These are phyloP conservation scores for Phytophthora cryptogea DNA, from an alignment of 352 stramenopile species.

Conservation along the genomic window DNA sequence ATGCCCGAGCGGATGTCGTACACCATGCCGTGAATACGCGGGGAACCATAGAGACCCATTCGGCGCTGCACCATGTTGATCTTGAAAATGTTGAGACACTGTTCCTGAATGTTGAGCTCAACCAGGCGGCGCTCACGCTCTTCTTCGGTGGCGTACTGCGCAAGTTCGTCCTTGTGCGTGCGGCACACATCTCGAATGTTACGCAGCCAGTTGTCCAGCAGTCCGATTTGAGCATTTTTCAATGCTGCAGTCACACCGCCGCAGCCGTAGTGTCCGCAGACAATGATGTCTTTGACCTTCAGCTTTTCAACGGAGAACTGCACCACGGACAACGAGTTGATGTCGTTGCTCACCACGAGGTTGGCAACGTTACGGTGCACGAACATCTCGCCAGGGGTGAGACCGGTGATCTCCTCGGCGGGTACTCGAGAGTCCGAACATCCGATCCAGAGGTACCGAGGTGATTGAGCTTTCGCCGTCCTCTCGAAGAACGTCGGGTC, in stretches of 20 bases:
- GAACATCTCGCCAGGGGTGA: conserved; percentile 84
- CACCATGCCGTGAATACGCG: conserved; percentile 74
- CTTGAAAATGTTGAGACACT: conserved; percentile 88
- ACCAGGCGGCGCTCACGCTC: conserved; percentile 52
- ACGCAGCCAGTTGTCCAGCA: conserved; percentile 92
- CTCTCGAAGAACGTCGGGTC: conserved; percentile 75
- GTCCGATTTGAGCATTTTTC: conserved; percentile 70
- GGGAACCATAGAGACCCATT: conserved; percentile 65
- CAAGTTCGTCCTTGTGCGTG: conserved; percentile 34
- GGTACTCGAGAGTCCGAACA: conserved; percentile 88
- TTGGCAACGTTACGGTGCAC: conserved; percentile 92
- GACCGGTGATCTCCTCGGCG: conserved; percentile 83
- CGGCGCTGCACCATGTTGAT: conserved; percentile 82
- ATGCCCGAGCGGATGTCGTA: conserved; percentile 69
- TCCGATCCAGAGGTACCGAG: conserved; percentile 90
- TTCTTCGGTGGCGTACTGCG: conserved; percentile 26
- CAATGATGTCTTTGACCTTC: conserved; percentile 91
- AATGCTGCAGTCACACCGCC: conserved; percentile 82
- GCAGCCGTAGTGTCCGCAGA: conserved; percentile 92
- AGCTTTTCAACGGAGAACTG: conserved; percentile 87
- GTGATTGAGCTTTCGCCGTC: conserved; percentile 66
- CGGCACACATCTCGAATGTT: conserved; percentile 84
- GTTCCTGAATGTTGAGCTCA: conserved; percentile 85
- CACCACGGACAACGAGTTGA: conserved; percentile 62
- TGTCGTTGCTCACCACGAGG: conserved; percentile 61